Base-by-base conservation (phyloP, 2,329 filamentous ascomycete genomes). In the Metarhizium sp. region DNA sequence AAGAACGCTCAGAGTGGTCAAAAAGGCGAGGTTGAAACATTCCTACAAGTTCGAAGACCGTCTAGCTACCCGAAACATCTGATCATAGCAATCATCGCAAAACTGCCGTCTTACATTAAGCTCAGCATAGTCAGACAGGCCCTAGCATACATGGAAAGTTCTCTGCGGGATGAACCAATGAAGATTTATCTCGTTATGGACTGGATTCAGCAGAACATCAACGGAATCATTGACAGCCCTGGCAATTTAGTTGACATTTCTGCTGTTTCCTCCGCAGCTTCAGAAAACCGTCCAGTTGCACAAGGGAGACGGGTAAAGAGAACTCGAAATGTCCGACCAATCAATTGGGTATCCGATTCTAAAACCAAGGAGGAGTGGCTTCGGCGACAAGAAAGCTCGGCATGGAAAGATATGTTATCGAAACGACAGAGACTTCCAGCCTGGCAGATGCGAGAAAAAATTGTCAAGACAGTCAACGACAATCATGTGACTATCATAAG, bases 401-500 rank as follows among this genome's bases (percentile, higher is more conserved):
- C 81, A 1, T 84, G 91, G 67, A 81, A 87, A 63, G 83, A 84
- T 51, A 95, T 96, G 88, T 74, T 91, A 58, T 72, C 77, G 18
- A 83, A 84, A 63, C 80, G 94, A 47, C 80, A 87, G 67, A 81
- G 78, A 50, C 74, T 99, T 2, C 94, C 94, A 2, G 94, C 94
- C 2, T 99, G 94, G 94, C 81, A 82, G 57, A 83, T 94, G 63
- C 85, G 83, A 62, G 85, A 92, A 20, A 76, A 79, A 1, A 89
- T 99, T 34, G 82, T 97, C 10, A 70, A 80, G 20, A 87, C 88
- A 0, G 88, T 99, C 51, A 79, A 79, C 46, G 75, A 78, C 4
- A 84, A 92, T 64, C 87, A 96, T 69, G 91, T 99, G 52, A 96
- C 90, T 1, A 96, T 99, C 64, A 94, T 99, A 63, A 95, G 92